These are phyloP conservation scores for Scheffersomyces lignosus DNA, from an alignment of 805 yeast species.

Conservation along the genomic window DNA sequence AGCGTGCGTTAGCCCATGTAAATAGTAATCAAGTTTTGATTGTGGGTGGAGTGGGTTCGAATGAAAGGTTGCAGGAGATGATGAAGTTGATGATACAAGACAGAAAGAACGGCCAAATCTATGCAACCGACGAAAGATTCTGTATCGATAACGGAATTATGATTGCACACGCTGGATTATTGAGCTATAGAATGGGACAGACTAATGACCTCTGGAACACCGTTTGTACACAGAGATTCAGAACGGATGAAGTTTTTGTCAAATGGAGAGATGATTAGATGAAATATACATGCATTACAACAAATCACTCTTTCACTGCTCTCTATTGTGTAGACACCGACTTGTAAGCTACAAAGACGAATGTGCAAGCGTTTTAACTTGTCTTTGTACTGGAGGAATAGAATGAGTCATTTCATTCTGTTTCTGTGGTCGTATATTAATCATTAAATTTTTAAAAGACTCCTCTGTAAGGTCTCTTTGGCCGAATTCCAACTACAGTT, in stretches of 20 bases:
- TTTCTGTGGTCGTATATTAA: neutral
- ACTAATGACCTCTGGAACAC: constrained; percentile 61
- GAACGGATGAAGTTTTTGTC: constrained; percentile 92
- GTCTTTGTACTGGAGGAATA: neutral
- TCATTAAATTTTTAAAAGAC: neutral
- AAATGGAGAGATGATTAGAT: constrained; percentile 74
- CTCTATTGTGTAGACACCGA: neutral
- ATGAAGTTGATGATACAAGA: constrained; percentile 94
- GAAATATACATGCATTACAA: neutral
- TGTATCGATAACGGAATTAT: constrained; percentile 98
- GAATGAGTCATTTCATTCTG: neutral
- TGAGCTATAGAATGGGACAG: constrained; percentile 82
- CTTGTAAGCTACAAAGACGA: too few species aligned
- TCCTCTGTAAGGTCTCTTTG: neutral
- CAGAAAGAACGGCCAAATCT: constrained; percentile 77
- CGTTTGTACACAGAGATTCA: constrained; percentile 87
- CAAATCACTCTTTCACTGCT: neutral
- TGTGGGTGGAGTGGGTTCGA: constrained; percentile 99
- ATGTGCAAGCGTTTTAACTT: neutral
- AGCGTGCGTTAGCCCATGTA: constrained; percentile 98
- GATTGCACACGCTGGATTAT: constrained; percentile 97
- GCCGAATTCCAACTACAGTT: neutral
- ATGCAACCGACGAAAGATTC: constrained; percentile 94
- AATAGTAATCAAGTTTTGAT: constrained; percentile 84
- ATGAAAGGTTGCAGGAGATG: constrained; percentile 89